Percentiles rank a stretch among this genome's conserved stretches.
These are phyloP conservation scores for Fusarium sulawesiense DNA, from an alignment of 2,329 filamentous ascomycete genomes.

Conservation along the genomic window DNA sequence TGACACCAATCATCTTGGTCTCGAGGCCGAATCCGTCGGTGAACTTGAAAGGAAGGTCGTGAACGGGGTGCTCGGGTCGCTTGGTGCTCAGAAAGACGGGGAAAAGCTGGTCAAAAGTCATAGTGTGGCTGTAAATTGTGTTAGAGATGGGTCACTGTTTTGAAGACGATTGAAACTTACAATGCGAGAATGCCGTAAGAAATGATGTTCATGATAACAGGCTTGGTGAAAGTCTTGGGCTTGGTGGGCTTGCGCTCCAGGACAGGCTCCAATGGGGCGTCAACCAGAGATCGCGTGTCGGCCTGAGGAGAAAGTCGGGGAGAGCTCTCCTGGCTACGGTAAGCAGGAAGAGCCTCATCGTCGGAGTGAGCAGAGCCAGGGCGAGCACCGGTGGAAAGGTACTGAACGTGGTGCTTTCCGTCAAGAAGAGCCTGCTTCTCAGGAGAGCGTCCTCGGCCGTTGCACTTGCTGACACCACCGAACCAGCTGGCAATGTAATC, in stretches of 20 bases:
- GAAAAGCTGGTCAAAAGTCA: slow-evolving; percentile 94
- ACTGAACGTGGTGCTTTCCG: slow-evolving; percentile 71
- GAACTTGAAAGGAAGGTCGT: slow-evolving; percentile 85
- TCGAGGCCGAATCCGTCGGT: slow-evolving; percentile 85
- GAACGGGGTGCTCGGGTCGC: slow-evolving; percentile 61
- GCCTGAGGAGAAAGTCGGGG: slow-evolving; percentile 56
- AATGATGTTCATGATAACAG: slow-evolving; percentile 87
- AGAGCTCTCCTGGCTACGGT: slow-evolving; percentile 70
- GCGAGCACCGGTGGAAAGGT: slow-evolving; percentile 52
- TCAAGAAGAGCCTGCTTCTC: slow-evolving; percentile 74
- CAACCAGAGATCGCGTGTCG: slow-evolving; percentile 36
- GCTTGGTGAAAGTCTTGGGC: slow-evolving; percentile 78
- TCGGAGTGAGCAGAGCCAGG: slow-evolving; percentile 30
- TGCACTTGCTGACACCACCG: slow-evolving; percentile 47
- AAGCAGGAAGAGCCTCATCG: slow-evolving; percentile 74
- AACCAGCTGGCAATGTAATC: slow-evolving; percentile 71
- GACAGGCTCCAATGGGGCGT: slow-evolving; percentile 30
- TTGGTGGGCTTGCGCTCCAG: slow-evolving; percentile 47
- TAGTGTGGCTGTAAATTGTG: slow-evolving; percentile 79
- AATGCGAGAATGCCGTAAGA: slow-evolving; percentile 94
- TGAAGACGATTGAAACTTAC: slow-evolving; percentile 67
- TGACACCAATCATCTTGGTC: slow-evolving; percentile 85
- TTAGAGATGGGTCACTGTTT: slow-evolving; percentile 26
- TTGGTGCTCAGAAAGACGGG: slow-evolving; percentile 88
- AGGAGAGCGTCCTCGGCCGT: slow-evolving; percentile 54